Evolutionary conservation across 768 basidiomycete species (phyloP).

Genomic region (Russula sp.): DNA sequence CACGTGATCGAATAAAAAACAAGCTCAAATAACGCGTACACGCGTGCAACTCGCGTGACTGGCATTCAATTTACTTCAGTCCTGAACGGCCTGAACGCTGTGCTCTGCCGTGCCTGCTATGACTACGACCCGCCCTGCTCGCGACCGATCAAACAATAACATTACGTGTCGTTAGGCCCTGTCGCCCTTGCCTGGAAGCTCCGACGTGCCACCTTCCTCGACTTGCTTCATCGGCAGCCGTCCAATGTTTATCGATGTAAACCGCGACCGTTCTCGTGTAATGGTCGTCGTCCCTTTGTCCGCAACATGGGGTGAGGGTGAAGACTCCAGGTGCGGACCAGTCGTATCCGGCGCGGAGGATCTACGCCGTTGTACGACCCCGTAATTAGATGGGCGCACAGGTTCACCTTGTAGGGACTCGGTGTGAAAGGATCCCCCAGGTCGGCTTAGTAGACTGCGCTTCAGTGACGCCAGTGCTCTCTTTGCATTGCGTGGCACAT

Average conservation of each 20-base stretch:
- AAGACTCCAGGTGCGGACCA: not conserved
- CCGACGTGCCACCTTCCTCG: slow-evolving; percentile 64
- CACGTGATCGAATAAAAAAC: slow-evolving; percentile 20
- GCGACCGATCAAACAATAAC: not conserved
- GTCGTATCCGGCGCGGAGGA: not conserved
- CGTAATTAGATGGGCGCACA: slow-evolving; percentile 31
- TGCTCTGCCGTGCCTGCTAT: not conserved
- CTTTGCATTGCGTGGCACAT: slow-evolving; percentile 42
- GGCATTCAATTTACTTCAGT: not conserved
- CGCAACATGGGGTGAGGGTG: not conserved
- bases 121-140: not conserved
- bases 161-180: not conserved
- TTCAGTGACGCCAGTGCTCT: slow-evolving; percentile 60
- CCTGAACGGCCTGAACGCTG: not conserved
- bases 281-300: not conserved
- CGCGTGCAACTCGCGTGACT: slow-evolving; percentile 18
- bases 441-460: slow-evolving; percentile 52
- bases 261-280: not conserved
- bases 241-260: slow-evolving; percentile 52
- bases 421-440: slow-evolving; percentile 22
- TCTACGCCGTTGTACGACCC: slow-evolving; percentile 43
- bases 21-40: slow-evolving; percentile 22
- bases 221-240: slow-evolving; percentile 64
- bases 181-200: slow-evolving; percentile 35
- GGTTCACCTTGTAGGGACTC: not conserved